Conservation (phyloP, 2,329 filamentous ascomycete genomes). For the Dryadomyces sulphureus region DNA sequence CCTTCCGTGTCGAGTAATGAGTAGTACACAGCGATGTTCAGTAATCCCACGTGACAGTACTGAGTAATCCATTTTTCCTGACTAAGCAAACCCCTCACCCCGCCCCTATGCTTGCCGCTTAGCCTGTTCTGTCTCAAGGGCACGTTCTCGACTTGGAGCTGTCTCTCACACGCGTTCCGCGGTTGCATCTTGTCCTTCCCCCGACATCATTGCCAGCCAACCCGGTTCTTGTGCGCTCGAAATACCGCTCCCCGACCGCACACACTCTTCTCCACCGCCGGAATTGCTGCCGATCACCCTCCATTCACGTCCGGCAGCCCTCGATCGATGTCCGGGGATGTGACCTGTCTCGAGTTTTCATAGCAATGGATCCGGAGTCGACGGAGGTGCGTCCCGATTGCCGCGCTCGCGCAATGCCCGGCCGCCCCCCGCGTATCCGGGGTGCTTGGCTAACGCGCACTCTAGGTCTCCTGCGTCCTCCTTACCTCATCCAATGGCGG, state of each 20-base stretch:
- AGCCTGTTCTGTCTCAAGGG: neutral
- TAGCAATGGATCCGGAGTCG: conserved; percentile 13
- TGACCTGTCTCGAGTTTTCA: conserved; percentile 1
- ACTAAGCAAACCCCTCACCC: neutral
- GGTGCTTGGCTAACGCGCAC: no score
- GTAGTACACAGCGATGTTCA: neutral
- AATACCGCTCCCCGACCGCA: neutral
- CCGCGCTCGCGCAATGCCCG: conserved; percentile 37
- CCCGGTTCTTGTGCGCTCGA: neutral
- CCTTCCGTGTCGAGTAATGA: neutral
- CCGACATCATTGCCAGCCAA: neutral
- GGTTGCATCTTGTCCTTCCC: neutral
- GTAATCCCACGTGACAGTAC: neutral
- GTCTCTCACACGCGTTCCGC: neutral
- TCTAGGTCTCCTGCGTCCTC: conserved; percentile 72
- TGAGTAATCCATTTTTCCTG: neutral
- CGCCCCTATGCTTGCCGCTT: neutral
- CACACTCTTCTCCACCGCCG: neutral
- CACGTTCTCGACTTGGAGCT: neutral
- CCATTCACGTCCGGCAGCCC: neutral
- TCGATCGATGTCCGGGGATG: conserved; percentile 7
- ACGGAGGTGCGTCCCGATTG: conserved; percentile 6
- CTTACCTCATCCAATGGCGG: conserved; percentile 56
- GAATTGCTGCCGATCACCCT: neutral
- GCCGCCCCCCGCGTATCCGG: no score